Base-by-base conservation (phyloP, 2,329 filamentous ascomycete genomes). In the Chaetomium olivaceum region DNA sequence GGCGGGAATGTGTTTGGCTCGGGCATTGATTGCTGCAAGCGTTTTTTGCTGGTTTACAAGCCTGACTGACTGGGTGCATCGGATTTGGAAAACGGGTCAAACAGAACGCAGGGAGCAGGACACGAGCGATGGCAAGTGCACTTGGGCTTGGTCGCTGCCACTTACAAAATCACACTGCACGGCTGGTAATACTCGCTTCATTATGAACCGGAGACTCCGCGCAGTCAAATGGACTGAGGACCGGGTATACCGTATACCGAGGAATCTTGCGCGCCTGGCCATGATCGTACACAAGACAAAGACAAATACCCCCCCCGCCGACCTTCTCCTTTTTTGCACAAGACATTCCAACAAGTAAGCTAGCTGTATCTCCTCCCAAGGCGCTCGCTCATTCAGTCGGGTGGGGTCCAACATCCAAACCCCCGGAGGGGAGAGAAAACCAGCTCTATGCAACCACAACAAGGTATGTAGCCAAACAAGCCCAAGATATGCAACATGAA, bases 201-300 rank as follows among this genome's bases (percentile, higher is more conserved):
- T 33, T 25, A 31, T 23, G 12, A 21, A 43, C 33, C 46, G 36
- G 31, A 29, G 25, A 29, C 11, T 36, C 60, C 7, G 33, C 11
- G 51, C 25, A 25, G 7, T 11, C 29, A 31, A n/a, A 43, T 19
- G 16, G 33, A 58, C 56, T 11, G 39, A 46, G 16, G 57, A 36
- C 21, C 21, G n/a, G 21, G 21, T 31, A 36, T 56, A 43, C 39
- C 36, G 29, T 31, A 39, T n/a, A 9, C 48, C 58, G 14, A n/a
- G 29, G 6, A 51, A 51, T 58, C 52, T 48, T 36, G 23, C 25
- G 9, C 43, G 46, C 46, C 39, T 23, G 27, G 16, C 43, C 27
- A 46, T 58, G 43, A 61, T 64, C 62, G 58, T 64, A 64, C 62
- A 64, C 62, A 64, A 57, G 29, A 25, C 46, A 54, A 48, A 31